Base-by-base conservation (phyloP, 73 alveolate genomes). In the Uronychia setigera region DNA sequence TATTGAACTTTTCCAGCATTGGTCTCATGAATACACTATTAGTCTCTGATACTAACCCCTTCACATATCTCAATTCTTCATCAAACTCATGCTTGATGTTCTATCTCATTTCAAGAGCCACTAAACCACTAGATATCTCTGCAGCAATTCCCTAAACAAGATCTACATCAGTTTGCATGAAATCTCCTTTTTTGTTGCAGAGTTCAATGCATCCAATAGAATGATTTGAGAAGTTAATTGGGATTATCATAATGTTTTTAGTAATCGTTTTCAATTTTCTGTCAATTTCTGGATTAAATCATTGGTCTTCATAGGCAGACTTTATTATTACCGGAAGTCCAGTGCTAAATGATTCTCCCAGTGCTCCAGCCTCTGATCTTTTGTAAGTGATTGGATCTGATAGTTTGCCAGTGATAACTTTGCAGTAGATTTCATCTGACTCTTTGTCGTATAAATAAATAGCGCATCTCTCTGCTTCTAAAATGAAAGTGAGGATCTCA, bases 321-420 rank as follows among this genome's bases (percentile, higher is more conserved):
- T 46, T 46, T 5, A 46, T 5, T 19, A 46, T 46, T 5, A 46
- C 19, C 19, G 67, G 67, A 5, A 11, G 67, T 19, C 67, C 67
- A 46, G 67, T 46, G 67, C 67, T 46, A 19, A 46, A 46, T 11
- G 67, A 46, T 46, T 46, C 67, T 46, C 67, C 67, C 67, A 46
- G 19, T 19, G 19, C 67, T 46, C 67, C 67, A 46, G 67, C 67
- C 67, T 46, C 67, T 11, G 19, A 19, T 58, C 92, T 86, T 26
- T 57, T 27, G 81, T 78, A 86, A 29, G 87, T 32, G 1, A 86
- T 86, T 1, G 87, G 84, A 25, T 79, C 87, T 31, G 57, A 76
- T 74, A 86, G 77, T 34, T 75, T 86, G 74, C 92, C 92, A 27
- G 92, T 86, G 60, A 86, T 86, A 1, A 86, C 92, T 59, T 86